Conservation (phyloP, 108 stramenopile species). For the Discostella stelligeroides region DNA sequence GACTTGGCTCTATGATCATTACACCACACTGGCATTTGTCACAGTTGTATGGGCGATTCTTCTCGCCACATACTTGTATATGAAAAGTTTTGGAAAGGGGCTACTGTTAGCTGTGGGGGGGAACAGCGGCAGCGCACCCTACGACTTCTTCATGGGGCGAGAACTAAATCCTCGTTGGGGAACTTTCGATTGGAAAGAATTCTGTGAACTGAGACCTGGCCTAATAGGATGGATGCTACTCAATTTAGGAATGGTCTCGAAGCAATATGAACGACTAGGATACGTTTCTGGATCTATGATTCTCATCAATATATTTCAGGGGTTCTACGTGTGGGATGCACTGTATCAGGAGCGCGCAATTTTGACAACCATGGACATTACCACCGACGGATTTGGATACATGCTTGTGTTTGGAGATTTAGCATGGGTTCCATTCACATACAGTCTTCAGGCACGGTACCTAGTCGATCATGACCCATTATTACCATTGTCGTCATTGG, state of each 20-base stretch:
- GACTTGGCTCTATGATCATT: constrained; percentile 78
- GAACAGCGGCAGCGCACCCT: constrained; percentile 78
- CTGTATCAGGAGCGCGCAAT: constrained; percentile 94
- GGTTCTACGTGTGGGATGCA: constrained; percentile 97
- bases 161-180: constrained; percentile 95
- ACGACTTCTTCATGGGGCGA: constrained; percentile 98
- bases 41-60: constrained; percentile 60
- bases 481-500: constrained; percentile 54
- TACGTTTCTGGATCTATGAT: constrained; percentile 90
- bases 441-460: constrained; percentile 91
- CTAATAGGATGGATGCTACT: constrained; percentile 93
- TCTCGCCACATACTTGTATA: constrained; percentile 78
- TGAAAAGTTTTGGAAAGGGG: constrained; percentile 59
- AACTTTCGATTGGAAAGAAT: constrained; percentile 94
- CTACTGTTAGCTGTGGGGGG: constrained; percentile 85
- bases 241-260: constrained; percentile 77
- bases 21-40: constrained; percentile 68
- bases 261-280: constrained; percentile 82
- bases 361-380: constrained; percentile 99
- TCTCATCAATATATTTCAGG: constrained; percentile 89
- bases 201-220: constrained; percentile 97
- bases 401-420: constrained; percentile 98
- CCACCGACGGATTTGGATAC: constrained; percentile 99
- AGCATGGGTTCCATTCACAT: constrained; percentile 99
- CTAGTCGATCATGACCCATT: constrained; percentile 90